These are phyloP conservation scores for Boletellus dicymbophilus DNA, from an alignment of 1,284 basidiomycete species.

Conservation along the genomic window DNA sequence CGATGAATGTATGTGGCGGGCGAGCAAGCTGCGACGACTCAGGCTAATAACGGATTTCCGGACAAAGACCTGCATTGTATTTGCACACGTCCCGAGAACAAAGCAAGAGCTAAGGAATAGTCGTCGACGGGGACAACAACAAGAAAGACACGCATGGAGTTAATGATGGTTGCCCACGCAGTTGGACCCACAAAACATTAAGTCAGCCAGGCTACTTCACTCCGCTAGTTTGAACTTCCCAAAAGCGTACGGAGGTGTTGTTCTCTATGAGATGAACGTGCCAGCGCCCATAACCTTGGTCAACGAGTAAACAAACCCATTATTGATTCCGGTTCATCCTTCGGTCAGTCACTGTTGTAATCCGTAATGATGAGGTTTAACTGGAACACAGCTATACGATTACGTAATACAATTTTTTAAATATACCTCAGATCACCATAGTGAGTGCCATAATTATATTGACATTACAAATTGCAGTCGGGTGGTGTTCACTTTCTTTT, in stretches of 20 bases:
- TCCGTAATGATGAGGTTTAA: too few relatives aligned
- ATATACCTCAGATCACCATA: too few relatives aligned
- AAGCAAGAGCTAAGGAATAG: neutral
- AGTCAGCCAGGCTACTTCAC: conserved; percentile 11
- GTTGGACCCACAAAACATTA: conserved; percentile 22
- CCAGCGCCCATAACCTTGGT: neutral
- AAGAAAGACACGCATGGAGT: too few relatives aligned
- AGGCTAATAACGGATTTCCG: neutral
- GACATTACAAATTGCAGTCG: too few relatives aligned
- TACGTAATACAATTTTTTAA: too few relatives aligned
- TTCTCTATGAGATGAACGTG: neutral
- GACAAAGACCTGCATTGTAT: neutral
- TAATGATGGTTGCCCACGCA: conserved; percentile 2
- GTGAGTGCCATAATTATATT: too few relatives aligned
- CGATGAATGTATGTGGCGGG: conserved; percentile 8
- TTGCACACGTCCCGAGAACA: conserved; percentile 11
- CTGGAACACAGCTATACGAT: too few relatives aligned
- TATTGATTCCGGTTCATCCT: too few relatives aligned
- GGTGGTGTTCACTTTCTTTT: too few relatives aligned
- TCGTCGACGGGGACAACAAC: conserved; percentile 1
- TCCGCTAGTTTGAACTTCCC: conserved; percentile 16
- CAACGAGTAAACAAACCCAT: too few relatives aligned
- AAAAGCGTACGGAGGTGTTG: conserved; percentile 16
- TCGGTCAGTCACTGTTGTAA: neutral
- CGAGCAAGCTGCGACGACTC: neutral